Conservation (phyloP, 805 yeast species). For the Wickerhamiella brachini region DNA sequence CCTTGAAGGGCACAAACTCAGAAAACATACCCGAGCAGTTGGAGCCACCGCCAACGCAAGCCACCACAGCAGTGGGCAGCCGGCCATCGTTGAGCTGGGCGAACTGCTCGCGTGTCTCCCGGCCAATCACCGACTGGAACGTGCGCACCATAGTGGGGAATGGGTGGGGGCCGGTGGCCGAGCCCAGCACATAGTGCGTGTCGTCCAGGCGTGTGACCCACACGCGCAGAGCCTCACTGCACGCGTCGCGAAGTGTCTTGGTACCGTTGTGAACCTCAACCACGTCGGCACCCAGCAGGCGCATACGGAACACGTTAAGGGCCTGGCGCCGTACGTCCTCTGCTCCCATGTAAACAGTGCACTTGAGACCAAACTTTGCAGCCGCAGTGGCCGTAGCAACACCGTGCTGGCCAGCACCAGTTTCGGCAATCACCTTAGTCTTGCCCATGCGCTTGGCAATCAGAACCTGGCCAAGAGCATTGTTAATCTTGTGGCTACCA, state of each 20-base stretch:
- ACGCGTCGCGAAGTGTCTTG: slow-evolving; percentile 91
- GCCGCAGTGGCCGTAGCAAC: slow-evolving; percentile 39
- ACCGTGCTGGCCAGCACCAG: slow-evolving; percentile 41
- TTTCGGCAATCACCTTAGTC: slow-evolving; percentile 33
- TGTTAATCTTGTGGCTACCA: slow-evolving; percentile 36
- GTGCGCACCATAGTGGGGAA: slow-evolving; percentile 97
- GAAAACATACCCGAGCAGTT: slow-evolving; percentile 93
- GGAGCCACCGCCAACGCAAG: slow-evolving; percentile 99
- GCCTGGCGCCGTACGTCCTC: slow-evolving; percentile 99
- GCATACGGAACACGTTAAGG: slow-evolving; percentile 92
- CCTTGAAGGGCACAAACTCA: slow-evolving; percentile 72
- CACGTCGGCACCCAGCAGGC: slow-evolving; percentile 90
- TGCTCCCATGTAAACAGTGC: slow-evolving; percentile 97
- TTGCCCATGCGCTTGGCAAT: slow-evolving; percentile 34
- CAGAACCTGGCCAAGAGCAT: slow-evolving; percentile 33
- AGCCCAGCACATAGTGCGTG: slow-evolving; percentile 93
- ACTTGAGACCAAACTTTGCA: slow-evolving; percentile 64
- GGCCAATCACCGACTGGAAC: slow-evolving; percentile 94
- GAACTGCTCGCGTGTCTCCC: slow-evolving; percentile 87
- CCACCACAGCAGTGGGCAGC: slow-evolving; percentile 86
- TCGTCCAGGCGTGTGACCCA: slow-evolving; percentile 84
- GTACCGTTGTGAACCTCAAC: slow-evolving; percentile 92
- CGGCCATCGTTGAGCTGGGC: slow-evolving; percentile 51
- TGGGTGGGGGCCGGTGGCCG: slow-evolving; percentile 99
- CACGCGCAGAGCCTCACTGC: slow-evolving; percentile 87